Conservation (phyloP, 2,329 filamentous ascomycete genomes). For the Aspergillus ruber region DNA sequence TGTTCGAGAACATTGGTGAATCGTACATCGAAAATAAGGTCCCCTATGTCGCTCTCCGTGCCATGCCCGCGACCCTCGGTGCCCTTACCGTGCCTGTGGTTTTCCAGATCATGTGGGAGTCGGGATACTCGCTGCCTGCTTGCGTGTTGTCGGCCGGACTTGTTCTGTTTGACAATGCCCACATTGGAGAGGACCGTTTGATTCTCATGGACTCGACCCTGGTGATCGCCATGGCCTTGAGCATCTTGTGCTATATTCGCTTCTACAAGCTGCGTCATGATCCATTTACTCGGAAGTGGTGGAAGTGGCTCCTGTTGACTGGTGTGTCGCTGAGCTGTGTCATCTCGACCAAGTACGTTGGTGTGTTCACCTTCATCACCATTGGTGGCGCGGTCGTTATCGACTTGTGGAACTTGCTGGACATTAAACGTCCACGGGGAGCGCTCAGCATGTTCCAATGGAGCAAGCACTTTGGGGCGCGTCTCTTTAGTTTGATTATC, state of each 20-base stretch:
- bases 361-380: conserved; percentile 92
- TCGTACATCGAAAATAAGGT: conserved; percentile 97
- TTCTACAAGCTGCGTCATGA: conserved; percentile 94
- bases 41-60: conserved; percentile 91
- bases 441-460: conserved; percentile 74
- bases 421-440: conserved; percentile 78
- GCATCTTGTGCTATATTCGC: conserved; percentile 86
- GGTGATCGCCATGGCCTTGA: conserved; percentile 93
- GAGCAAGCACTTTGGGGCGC: conserved; percentile 81
- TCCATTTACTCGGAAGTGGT: conserved; percentile 93
- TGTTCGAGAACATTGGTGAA: conserved; percentile 98
- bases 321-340: conserved; percentile 93
- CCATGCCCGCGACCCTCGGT: conserved; percentile 85
- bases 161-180: conserved; percentile 92
- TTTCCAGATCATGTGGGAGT: conserved; percentile 99
- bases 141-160: conserved; percentile 80
- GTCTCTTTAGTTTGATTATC: conserved; percentile 76
- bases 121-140: conserved; percentile 90
- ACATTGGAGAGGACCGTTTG: conserved; percentile 90
- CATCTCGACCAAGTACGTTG: conserved; percentile 98
- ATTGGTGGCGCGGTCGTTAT: conserved; percentile 91
- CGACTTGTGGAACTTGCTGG: conserved; percentile 89
- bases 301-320: conserved; percentile 97
- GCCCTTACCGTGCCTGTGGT: conserved; percentile 88
- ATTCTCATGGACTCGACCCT: conserved; percentile 93